Evolutionary conservation across 1,139 yeast genomes (phyloP).

Genomic region (Yamadazyma dendronema): DNA sequence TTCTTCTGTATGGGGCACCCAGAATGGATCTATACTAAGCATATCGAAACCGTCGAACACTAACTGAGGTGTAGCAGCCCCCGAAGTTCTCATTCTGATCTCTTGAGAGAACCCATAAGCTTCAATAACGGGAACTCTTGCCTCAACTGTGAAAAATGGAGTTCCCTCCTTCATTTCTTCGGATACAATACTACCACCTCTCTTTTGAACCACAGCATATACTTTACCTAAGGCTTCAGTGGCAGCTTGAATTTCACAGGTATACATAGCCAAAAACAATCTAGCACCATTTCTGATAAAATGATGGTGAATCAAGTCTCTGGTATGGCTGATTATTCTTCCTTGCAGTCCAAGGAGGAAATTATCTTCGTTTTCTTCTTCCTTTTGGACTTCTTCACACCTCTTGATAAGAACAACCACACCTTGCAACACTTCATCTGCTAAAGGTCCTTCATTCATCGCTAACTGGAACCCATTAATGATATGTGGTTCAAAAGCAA

Average conservation of each 20-base stretch:
- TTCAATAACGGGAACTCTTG: slow-evolving; percentile 88
- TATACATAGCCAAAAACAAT: slow-evolving; percentile 85
- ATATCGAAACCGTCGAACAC: slow-evolving; percentile 87
- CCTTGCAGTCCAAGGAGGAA: slow-evolving; percentile 52
- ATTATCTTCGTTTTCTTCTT: slow-evolving; percentile 26
- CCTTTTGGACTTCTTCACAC: slow-evolving; percentile 22
- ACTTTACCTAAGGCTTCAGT: slow-evolving; percentile 94
- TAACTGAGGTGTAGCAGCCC: slow-evolving; percentile 96
- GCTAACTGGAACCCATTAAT: slow-evolving; percentile 86
- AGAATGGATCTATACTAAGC: slow-evolving; percentile 90
- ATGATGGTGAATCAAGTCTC: slow-evolving; percentile 69
- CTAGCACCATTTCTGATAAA: slow-evolving; percentile 85
- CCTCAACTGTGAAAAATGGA: slow-evolving; percentile 86
- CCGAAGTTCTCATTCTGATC: slow-evolving; percentile 88
- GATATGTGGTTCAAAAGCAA: slow-evolving; percentile 63
- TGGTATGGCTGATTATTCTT: slow-evolving; percentile 67
- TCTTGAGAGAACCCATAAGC: slow-evolving; percentile 98
- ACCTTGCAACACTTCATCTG: slow-evolving; percentile 87
- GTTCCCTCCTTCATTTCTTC: slow-evolving; percentile 99
- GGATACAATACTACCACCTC: slow-evolving; percentile 80
- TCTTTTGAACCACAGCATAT: slow-evolving; percentile 86
- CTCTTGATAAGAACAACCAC: slow-evolving; percentile 52
- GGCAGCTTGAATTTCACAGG: slow-evolving; percentile 93
- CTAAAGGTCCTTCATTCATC: slow-evolving; percentile 80
- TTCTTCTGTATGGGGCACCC: slow-evolving; percentile 99